Evolutionary conservation across 192 early-diverging fungal species (phyloP).

Genomic region (Coemansia sp.): DNA sequence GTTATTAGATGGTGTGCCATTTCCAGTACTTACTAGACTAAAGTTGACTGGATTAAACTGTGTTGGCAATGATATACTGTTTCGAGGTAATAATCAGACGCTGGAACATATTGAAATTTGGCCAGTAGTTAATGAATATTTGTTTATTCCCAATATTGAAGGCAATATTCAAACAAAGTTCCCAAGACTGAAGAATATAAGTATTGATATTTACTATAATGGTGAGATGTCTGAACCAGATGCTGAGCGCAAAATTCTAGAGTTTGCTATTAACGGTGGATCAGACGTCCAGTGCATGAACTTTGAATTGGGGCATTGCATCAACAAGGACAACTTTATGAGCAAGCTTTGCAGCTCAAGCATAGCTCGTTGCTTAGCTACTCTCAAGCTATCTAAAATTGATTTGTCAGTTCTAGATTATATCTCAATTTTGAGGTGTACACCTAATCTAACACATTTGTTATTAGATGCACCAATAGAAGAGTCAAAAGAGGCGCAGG

Average conservation of each 20-base stretch:
- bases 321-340: neutral
- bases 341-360: neutral
- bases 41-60: neutral
- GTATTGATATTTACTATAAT: neutral
- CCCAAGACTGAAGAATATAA: neutral
- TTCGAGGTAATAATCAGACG: neutral
- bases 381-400: neutral
- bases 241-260: neutral
- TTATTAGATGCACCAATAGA: neutral
- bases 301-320: neutral
- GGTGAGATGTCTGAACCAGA: neutral
- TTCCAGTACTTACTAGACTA: neutral
- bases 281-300: neutral
- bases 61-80: neutral
- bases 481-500: neutral
- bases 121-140: neutral
- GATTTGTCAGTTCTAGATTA: neutral
- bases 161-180: neutral
- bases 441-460: neutral
- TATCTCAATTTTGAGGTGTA: neutral
- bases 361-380: neutral
- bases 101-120: neutral
- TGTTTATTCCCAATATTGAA: neutral
- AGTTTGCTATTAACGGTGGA: neutral
- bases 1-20: neutral